Evolutionary conservation across 257 asterid genomes (phyloP).

Genomic region (Solanum bulbocastanum): DNA sequence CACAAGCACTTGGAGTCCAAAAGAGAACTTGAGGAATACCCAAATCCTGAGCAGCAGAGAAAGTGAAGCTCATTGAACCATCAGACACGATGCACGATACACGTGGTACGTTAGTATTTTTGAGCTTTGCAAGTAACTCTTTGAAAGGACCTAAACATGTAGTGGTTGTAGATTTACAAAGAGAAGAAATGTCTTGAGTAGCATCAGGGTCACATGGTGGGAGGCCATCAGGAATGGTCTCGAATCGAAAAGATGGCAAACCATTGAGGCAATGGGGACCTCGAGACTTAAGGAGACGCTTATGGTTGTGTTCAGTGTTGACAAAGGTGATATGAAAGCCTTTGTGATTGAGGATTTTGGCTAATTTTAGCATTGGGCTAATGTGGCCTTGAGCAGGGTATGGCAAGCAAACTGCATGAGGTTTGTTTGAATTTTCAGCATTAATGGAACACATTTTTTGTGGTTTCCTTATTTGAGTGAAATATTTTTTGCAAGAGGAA

Average conservation of each 20-base stretch:
- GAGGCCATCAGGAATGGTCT: not conserved
- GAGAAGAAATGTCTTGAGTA: not conserved
- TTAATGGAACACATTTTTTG: not conserved
- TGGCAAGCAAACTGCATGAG: conserved; percentile 7
- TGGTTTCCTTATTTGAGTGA: not conserved
- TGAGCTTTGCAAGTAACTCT: not conserved
- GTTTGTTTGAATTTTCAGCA: not conserved
- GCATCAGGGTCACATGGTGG: not conserved
- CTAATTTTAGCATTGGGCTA: conserved; percentile 2
- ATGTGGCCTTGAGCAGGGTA: conserved; percentile 12
- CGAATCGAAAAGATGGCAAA: not conserved
- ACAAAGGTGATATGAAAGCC: conserved; percentile 3
- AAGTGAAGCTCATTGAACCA: not conserved
- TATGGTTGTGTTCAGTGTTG: not conserved
- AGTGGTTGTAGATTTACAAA: not conserved
- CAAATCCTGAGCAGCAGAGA: not conserved
- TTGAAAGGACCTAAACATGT: not conserved
- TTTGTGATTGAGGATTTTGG: conserved; percentile 3
- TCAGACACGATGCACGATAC: not conserved
- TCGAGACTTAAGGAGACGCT: not conserved
- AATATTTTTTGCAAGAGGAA: not conserved
- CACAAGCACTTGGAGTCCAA: not conserved
- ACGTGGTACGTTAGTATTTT: not conserved
- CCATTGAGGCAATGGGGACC: not conserved
- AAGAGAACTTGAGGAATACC: not conserved